Evolutionary conservation across 495 filamentous ascomycete genomes (phyloP).

Genomic region (Penicillium maclennaniae): DNA sequence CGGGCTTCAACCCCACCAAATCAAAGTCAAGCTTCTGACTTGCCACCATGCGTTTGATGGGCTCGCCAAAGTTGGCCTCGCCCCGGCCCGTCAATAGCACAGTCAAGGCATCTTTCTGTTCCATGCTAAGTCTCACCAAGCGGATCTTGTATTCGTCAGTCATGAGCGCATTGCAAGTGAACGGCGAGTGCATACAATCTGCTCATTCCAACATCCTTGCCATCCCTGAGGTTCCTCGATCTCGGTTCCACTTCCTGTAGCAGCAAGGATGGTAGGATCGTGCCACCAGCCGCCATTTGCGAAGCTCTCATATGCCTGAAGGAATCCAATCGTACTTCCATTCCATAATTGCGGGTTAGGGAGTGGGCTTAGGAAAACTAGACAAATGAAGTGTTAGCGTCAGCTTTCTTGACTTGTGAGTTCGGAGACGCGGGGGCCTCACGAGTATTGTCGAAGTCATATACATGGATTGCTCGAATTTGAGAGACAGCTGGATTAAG

Average conservation of each 20-base stretch:
- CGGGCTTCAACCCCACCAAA: slow-evolving; percentile 83
- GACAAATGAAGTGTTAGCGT: slow-evolving; percentile 8
- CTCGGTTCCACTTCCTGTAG: slow-evolving; percentile 80
- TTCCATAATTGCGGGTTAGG: slow-evolving; percentile 91
- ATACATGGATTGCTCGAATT: slow-evolving; percentile 83
- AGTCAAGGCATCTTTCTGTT: slow-evolving; percentile 82
- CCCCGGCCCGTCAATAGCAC: slow-evolving; percentile 87
- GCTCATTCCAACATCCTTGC: slow-evolving; percentile 97
- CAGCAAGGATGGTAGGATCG: slow-evolving; percentile 75
- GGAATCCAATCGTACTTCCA: slow-evolving; percentile 63
- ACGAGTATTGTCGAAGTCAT: slow-evolving; percentile 99
- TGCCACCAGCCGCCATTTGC: slow-evolving; percentile 97
- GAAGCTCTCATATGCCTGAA: slow-evolving; percentile 72
- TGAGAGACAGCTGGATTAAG: slow-evolving; percentile 49
- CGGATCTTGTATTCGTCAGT: slow-evolving; percentile 54
- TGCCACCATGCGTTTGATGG: slow-evolving; percentile 78
- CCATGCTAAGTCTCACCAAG: slow-evolving; percentile 74
- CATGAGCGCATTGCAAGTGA: background rate
- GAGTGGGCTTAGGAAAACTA: slow-evolving; percentile 86
- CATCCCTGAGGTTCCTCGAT: slow-evolving; percentile 80
- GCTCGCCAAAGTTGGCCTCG: slow-evolving; percentile 67
- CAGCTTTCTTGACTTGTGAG: background rate
- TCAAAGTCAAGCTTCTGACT: slow-evolving; percentile 83
- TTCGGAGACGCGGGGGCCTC: slow-evolving; percentile 22
- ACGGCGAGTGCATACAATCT: slow-evolving; percentile 53